Evolutionary conservation across 768 basidiomycete genomes (phyloP).

Genomic region (Albatrellus ellisii): DNA sequence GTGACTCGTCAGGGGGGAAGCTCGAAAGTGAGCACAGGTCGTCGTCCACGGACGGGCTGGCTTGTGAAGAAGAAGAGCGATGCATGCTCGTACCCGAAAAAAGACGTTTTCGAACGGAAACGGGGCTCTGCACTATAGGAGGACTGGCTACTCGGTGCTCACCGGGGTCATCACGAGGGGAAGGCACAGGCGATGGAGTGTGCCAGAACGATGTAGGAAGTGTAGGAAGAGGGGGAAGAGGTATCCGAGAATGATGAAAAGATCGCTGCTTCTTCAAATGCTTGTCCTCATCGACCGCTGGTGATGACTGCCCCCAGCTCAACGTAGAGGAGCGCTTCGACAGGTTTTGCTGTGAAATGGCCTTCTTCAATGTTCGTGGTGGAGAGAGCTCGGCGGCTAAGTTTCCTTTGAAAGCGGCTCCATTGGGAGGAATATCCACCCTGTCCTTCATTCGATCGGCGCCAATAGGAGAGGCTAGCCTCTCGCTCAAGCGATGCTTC

Average conservation of each 20-base stretch:
- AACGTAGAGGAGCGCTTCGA: slow-evolving; percentile 15
- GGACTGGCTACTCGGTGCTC: slow-evolving; percentile 10
- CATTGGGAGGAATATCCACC: background rate
- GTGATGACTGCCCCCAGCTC: slow-evolving; percentile 19
- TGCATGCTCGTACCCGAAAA: slow-evolving; percentile 46
- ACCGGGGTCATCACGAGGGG: slow-evolving; percentile 3
- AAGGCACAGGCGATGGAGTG: slow-evolving; percentile 3
- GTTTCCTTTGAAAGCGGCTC: background rate
- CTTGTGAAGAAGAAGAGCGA: slow-evolving; percentile 36
- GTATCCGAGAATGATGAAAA: slow-evolving; percentile 45
- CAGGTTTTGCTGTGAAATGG: slow-evolving; percentile 44
- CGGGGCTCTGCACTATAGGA: slow-evolving; percentile 9
- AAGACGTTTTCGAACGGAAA: slow-evolving; percentile 36
- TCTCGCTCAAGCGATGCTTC: background rate
- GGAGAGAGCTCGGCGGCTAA: slow-evolving; percentile 9
- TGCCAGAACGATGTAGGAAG: slow-evolving; percentile 23
- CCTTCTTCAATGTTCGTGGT: slow-evolving; percentile 32
- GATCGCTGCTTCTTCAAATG: slow-evolving; percentile 42
- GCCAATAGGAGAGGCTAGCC: too few species aligned
- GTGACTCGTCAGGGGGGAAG: slow-evolving; percentile 13
- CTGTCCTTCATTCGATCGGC: background rate
- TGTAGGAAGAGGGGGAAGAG: slow-evolving; percentile 39
- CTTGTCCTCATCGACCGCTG: slow-evolving; percentile 20
- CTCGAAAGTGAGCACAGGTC: slow-evolving; percentile 45
- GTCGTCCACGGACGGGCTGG: slow-evolving; percentile 29